These are phyloP conservation scores for rapeseed (Brassica napus) DNA, from an alignment of 345 rosid genomes.

Conservation along the genomic window DNA sequence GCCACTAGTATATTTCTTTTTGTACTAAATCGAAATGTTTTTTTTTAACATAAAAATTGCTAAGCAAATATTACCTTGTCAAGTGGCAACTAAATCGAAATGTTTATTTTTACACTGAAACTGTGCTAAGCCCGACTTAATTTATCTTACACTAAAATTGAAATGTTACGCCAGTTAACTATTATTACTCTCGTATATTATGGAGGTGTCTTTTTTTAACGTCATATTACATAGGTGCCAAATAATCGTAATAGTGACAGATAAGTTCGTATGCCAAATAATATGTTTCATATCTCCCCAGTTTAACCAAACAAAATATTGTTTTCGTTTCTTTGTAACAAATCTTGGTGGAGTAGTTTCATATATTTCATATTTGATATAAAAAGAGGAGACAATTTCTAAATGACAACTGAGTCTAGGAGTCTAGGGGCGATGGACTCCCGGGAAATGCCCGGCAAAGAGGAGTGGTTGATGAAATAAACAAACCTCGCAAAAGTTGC, in stretches of 20 bases:
- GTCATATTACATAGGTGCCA: background rate
- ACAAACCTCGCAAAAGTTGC: constrained; percentile 15
- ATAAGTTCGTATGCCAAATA: background rate
- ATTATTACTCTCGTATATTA: background rate
- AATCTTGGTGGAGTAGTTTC: background rate
- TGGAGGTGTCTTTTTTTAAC: background rate
- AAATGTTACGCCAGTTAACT: constrained; percentile 18
- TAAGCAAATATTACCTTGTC: too few relatives aligned
- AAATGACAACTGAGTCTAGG: constrained; percentile 16
- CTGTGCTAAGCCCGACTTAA: too few relatives aligned
- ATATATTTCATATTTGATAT: background rate
- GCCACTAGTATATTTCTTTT: background rate
- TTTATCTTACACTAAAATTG: background rate
- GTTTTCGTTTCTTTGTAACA: background rate
- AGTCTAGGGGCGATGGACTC: constrained; percentile 26
- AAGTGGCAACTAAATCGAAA: too few relatives aligned
- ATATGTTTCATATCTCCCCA: background rate
- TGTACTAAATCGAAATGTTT: background rate
- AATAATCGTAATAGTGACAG: background rate
- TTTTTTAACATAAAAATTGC: too few relatives aligned
- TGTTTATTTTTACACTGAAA: too few relatives aligned
- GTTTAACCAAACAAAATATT: background rate
- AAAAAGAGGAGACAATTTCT: background rate
- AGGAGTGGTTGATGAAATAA: constrained; percentile 34
- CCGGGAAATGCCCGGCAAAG: constrained; percentile 30